These are phyloP conservation scores for Entomortierella lignicola DNA, from an alignment of 192 early-diverging fungal genomes.

Conservation along the genomic window DNA sequence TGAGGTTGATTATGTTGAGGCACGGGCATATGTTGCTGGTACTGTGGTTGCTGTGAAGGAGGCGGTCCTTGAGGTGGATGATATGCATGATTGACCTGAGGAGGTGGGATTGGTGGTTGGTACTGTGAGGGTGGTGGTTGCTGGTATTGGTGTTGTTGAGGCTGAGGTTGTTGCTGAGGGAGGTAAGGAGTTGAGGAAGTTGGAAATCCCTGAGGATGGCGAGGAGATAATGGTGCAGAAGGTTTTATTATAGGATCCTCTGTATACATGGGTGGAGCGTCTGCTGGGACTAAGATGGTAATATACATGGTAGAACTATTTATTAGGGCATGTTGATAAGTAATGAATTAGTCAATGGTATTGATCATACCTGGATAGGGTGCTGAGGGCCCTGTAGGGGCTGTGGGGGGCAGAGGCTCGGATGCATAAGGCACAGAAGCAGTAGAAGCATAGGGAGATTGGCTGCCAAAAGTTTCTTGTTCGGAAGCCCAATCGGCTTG, in stretches of 20 bases:
- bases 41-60: not conserved
- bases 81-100: not conserved
- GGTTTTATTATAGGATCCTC: not conserved
- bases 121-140: not conserved
- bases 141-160: not conserved
- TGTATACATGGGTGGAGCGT: conserved; percentile 21
- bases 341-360: not conserved
- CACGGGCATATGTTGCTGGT: not conserved
- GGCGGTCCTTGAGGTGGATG: not conserved
- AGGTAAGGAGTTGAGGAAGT: not conserved
- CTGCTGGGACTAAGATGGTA: not conserved
- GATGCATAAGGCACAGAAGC: not conserved
- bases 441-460: conserved; percentile 21
- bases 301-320: too few species aligned
- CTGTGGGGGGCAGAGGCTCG: not conserved
- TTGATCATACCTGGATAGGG: not conserved
- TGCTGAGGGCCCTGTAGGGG: not conserved
- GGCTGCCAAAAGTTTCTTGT: conserved; percentile 32
- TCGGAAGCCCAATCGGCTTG: conserved; percentile 18
- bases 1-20: not conserved
- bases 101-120: not conserved
- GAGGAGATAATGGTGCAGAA: not conserved
- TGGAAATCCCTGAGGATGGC: not conserved
- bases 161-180: not conserved
- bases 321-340: too few species aligned